A percentile compares a stretch with the other conserved stretches of the same genome.
These are phyloP conservation scores for Coemansia sp. DNA, from an alignment of 192 early-diverging fungal species.

Conservation along the genomic window DNA sequence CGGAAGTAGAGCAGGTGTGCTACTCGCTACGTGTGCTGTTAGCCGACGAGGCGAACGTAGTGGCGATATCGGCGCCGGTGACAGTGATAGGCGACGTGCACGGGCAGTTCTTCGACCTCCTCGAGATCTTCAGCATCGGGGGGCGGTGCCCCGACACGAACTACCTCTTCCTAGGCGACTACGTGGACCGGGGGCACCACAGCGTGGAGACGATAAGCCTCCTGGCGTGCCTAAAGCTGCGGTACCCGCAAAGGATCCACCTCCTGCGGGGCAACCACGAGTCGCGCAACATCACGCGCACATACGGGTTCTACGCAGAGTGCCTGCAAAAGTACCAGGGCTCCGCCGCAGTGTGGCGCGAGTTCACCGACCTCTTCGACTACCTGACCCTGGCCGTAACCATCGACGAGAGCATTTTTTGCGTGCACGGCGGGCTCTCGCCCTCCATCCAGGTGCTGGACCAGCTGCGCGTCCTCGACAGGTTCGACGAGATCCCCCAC, in stretches of 20 bases:
- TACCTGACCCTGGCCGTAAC: constrained; percentile 85
- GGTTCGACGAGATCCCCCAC: constrained; percentile 49
- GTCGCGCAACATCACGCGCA: constrained; percentile 87
- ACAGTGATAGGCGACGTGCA: constrained; percentile 93
- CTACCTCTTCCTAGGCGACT: constrained; percentile 99
- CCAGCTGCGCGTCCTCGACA: constrained; percentile 31
- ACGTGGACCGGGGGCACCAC: constrained; percentile 99
- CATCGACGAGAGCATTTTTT: constrained; percentile 89
- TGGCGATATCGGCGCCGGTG: constrained; percentile 79
- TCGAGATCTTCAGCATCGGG: constrained; percentile 94
- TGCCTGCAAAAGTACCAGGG: constrained; percentile 85
- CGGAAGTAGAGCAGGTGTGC: constrained; percentile 78
- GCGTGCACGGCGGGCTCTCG: constrained; percentile 87
- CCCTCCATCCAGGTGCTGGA: constrained; percentile 37
- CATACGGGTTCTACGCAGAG: constrained; percentile 94
- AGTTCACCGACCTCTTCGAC: constrained; percentile 94
- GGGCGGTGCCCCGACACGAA: constrained; percentile 89
- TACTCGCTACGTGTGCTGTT: constrained; percentile 77
- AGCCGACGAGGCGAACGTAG: constrained; percentile 82
- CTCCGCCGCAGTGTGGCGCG: constrained; percentile 79
- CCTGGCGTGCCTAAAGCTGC: constrained; percentile 82
- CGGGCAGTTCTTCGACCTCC: constrained; percentile 92
- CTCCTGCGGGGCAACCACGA: constrained; percentile 96
- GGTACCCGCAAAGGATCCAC: constrained; percentile 86
- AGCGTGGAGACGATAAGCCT: constrained; percentile 94